These are phyloP conservation scores for Lactuca saligna DNA, from an alignment of 129 eudicot genomes.

Conservation along the genomic window DNA sequence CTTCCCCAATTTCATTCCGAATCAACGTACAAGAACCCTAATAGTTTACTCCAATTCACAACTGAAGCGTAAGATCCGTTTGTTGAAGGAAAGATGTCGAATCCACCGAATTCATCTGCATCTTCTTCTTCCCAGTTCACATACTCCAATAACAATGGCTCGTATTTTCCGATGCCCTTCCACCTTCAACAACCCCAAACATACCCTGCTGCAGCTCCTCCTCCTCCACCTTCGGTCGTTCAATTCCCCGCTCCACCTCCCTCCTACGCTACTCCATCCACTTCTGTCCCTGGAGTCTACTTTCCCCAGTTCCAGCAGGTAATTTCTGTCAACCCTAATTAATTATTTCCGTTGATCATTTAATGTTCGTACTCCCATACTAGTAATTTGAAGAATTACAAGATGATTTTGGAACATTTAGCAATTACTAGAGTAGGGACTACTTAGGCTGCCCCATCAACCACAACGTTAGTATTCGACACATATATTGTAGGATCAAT, in stretches of 20 bases:
- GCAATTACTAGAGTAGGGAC: not conserved
- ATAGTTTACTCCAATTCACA: not conserved
- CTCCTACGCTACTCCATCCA: slow-evolving; percentile 44
- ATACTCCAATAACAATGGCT: slow-evolving; percentile 46
- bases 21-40: slow-evolving; percentile 29
- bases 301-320: slow-evolving; percentile 88
- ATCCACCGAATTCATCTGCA: slow-evolving; percentile 36
- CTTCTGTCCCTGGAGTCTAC: slow-evolving; percentile 52
- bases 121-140: slow-evolving; percentile 63
- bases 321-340: not conserved
- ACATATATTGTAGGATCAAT: not conserved
- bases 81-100: slow-evolving; percentile 24
- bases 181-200: slow-evolving; percentile 70
- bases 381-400: not conserved
- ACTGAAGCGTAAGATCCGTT: not conserved
- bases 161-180: slow-evolving; percentile 88
- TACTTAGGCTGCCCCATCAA: not conserved
- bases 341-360: not conserved
- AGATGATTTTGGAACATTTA: not conserved
- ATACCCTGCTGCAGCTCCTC: slow-evolving; percentile 43
- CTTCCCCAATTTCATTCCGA: not conserved
- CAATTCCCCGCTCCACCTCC: slow-evolving; percentile 44
- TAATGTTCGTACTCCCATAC: not conserved
- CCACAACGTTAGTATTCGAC: not conserved
- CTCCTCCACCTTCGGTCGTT: slow-evolving; percentile 44